Percentiles rank a stretch among this genome's conserved stretches.
Evolutionary conservation across 331 rosid genomes (phyloP).

Genomic region (Rosa hybrid): DNA sequence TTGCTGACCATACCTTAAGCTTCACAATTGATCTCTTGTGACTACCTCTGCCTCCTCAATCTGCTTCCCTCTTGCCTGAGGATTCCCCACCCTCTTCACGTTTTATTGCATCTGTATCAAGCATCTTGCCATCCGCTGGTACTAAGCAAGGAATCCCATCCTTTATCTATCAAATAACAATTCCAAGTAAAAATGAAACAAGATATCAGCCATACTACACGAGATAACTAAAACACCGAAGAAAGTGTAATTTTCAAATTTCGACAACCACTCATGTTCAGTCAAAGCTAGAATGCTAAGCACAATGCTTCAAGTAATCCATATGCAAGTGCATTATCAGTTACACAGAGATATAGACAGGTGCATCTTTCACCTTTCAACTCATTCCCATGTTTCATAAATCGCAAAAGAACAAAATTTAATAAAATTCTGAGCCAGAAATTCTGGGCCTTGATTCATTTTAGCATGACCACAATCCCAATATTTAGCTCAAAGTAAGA

Average conservation of each 20-base stretch:
- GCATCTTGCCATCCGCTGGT: constrained; percentile 78
- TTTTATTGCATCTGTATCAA: constrained; percentile 49
- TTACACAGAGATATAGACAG: background rate
- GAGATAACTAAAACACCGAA: background rate
- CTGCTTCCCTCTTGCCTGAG: constrained; percentile 27
- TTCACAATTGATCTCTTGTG: constrained; percentile 4
- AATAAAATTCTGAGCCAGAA: background rate
- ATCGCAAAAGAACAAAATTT: background rate
- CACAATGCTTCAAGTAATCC: background rate
- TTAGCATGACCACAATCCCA: background rate
- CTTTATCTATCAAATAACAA: constrained; percentile 49
- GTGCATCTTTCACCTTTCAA: background rate
- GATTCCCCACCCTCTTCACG: constrained; percentile 32
- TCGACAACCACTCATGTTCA: background rate
- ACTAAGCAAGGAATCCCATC: constrained; percentile 82
- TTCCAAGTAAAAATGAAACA: constrained; percentile 14
- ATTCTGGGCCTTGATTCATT: background rate
- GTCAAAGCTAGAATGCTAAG: background rate
- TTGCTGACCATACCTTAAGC: constrained; percentile 4
- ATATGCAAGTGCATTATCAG: background rate
- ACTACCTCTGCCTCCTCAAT: constrained; percentile 24
- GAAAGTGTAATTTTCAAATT: background rate
- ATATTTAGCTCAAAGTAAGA: background rate
- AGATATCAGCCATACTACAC: background rate
- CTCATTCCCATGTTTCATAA: background rate